Percentiles rank a stretch among this genome's conserved stretches.
phyloP scores from a whole-genome alignment of 441 rosid species.

The Eruca vesicaria region DNA sequence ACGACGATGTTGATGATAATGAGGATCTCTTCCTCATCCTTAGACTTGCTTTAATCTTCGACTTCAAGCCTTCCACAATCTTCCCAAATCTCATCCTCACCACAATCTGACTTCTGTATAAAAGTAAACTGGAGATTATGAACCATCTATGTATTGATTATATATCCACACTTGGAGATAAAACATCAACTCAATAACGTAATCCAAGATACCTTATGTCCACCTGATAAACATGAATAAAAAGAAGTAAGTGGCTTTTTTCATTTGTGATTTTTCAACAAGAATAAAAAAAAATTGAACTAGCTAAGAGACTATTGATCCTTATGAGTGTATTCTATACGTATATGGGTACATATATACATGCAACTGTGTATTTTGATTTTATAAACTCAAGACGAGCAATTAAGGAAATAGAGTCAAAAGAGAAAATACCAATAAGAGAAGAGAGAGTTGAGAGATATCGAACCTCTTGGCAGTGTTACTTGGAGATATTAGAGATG shows the following conservation, averaged over 20 bases:
- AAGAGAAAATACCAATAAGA: not conserved
- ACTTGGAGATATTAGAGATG: constrained; percentile 10
- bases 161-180: not conserved
- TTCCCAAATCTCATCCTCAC: constrained; percentile 59
- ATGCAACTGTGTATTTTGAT: not conserved
- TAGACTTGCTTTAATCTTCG: constrained; percentile 54
- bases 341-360: not conserved
- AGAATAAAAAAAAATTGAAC: not conserved
- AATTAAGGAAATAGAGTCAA: not conserved
- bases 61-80: constrained; percentile 63
- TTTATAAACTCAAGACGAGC: no score
- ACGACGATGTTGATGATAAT: constrained; percentile 9
- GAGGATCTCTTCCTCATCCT: constrained; percentile 51
- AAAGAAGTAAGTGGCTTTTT: not conserved
- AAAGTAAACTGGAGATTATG: not conserved
- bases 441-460: not conserved
- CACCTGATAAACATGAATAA: not conserved
- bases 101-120: not conserved
- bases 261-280: not conserved
- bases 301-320: not conserved
- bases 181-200: not conserved
- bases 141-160: not conserved
- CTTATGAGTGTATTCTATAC: not conserved
- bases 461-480: constrained; percentile 28
- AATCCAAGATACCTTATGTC: not conserved